Evolutionary conservation across 257 asterid genomes (phyloP).

Genomic region (Solanum etuberosum): DNA sequence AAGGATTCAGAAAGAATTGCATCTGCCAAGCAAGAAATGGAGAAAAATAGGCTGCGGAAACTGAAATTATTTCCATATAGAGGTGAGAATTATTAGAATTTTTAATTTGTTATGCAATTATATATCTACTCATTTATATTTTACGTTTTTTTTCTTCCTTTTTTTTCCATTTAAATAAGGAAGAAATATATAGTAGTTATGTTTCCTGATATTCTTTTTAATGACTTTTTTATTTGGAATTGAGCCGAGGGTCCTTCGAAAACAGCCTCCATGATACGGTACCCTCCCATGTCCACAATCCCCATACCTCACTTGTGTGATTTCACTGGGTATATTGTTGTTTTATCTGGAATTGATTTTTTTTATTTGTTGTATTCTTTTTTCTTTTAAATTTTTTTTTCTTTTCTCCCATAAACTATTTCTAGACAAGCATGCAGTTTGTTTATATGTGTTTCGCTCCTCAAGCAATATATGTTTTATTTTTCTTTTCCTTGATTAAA

Average conservation of each 20-base stretch:
- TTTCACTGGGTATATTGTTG: neutral
- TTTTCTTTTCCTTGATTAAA: neutral
- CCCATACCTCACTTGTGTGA: neutral
- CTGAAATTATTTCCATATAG: neutral
- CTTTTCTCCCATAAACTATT: neutral
- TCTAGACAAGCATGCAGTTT: neutral
- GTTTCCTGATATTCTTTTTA: neutral
- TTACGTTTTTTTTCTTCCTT: neutral
- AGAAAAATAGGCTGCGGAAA: neutral
- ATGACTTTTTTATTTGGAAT: neutral
- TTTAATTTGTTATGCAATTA: neutral
- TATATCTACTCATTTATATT: too few species aligned
- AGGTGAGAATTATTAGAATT: neutral
- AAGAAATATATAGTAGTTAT: neutral
- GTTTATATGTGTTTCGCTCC: neutral
- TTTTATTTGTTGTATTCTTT: neutral
- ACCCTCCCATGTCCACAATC: accelerated
- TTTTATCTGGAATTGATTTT: neutral
- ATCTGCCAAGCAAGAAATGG: neutral
- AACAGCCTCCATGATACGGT: too few species aligned
- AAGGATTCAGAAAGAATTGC: neutral
- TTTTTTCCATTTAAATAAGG: neutral
- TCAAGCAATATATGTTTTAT: neutral
- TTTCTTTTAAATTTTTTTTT: too few species aligned
- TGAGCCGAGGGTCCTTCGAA: neutral